A percentile compares a stretch with the other conserved stretches of the same genome.
These are phyloP conservation scores for Clonostachys solani DNA, from an alignment of 2,329 filamentous ascomycete species.

Conservation along the genomic window DNA sequence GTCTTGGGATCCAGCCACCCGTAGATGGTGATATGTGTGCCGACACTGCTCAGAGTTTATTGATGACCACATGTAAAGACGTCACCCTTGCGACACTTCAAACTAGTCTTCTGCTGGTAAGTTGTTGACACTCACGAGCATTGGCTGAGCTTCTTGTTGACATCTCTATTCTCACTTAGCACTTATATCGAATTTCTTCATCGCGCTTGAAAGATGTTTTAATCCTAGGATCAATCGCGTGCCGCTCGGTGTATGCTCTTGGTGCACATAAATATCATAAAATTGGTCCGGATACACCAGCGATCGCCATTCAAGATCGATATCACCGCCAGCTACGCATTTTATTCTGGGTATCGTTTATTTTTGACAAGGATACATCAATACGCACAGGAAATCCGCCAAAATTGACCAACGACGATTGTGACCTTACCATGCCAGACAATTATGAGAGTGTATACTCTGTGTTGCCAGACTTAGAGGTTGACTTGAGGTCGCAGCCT, in stretches of 20 bases:
- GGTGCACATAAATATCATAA: conserved; percentile 25
- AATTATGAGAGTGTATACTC: conserved; percentile 1
- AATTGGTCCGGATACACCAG: neutral
- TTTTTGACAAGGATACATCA: conserved; percentile 16
- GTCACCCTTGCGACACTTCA: conserved; percentile 29
- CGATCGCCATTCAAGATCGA: neutral
- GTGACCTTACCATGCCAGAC: conserved; percentile 42
- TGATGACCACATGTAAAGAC: conserved; percentile 28
- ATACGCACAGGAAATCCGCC: conserved; percentile 14
- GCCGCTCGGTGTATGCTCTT: conserved; percentile 36
- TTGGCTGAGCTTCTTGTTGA: neutral
- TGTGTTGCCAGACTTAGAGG: neutral
- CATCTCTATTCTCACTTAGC: neutral
- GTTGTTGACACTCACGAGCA: conserved; percentile 4
- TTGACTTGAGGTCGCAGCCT: neutral
- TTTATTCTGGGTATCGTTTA: conserved; percentile 19
- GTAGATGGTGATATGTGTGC: neutral
- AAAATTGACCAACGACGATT: conserved; percentile 35
- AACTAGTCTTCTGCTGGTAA: conserved; percentile 34
- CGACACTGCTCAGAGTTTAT: conserved; percentile 20
- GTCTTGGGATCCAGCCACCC: conserved; percentile 14
- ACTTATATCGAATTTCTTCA: neutral
- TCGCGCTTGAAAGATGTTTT: conserved; percentile 23
- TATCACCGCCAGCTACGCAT: conserved; percentile 4
- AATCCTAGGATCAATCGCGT: conserved; percentile 28